These are phyloP conservation scores for Sporisorium graminicola DNA, from an alignment of 1,284 basidiomycete genomes.

Conservation along the genomic window DNA sequence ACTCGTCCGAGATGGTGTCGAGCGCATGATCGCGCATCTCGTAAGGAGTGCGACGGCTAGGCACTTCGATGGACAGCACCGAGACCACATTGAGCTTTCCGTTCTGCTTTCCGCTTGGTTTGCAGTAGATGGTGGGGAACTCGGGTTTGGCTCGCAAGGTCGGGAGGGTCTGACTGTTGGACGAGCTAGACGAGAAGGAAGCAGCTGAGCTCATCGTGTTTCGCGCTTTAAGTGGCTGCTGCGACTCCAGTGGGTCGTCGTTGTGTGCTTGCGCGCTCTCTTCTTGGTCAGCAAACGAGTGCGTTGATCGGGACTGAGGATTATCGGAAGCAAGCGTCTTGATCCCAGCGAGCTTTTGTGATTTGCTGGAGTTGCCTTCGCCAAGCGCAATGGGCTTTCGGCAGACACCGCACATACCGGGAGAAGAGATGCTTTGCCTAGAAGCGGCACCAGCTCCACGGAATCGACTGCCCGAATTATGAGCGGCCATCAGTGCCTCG, in stretches of 20 bases:
- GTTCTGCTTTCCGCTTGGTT: constrained; percentile 63
- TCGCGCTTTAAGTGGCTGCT: constrained; percentile 2
- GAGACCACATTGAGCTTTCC: constrained; percentile 84
- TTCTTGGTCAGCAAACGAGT: constrained; percentile 20
- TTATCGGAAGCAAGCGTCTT: constrained; percentile 10
- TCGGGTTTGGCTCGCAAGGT: constrained; percentile 89
- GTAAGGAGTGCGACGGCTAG: constrained; percentile 78
- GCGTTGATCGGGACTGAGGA: constrained; percentile 8
- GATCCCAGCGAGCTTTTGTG: constrained; percentile 49
- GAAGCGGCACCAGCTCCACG: constrained; percentile 29
- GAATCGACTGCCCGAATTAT: constrained; percentile 31
- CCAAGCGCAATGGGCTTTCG: constrained; percentile 92
- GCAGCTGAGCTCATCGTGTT: constrained; percentile 33
- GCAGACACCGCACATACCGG: constrained; percentile 96
- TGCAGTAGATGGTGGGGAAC: constrained; percentile 82
- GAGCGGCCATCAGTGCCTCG: constrained; percentile 72
- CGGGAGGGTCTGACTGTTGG: constrained; percentile 71
- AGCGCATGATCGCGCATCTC: constrained; percentile 48
- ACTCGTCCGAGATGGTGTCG: constrained; percentile 50
- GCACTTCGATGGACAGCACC: constrained; percentile 88
- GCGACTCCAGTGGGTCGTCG: constrained; percentile 42
- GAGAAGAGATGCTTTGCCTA: constrained; percentile 72
- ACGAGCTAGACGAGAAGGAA: constrained; percentile 35
- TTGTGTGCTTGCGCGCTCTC: constrained; percentile 29
- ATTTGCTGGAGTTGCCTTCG: constrained; percentile 77